Conservation (phyloP, 352 stramenopile genomes). For the Halophytophthora polymorphica region DNA sequence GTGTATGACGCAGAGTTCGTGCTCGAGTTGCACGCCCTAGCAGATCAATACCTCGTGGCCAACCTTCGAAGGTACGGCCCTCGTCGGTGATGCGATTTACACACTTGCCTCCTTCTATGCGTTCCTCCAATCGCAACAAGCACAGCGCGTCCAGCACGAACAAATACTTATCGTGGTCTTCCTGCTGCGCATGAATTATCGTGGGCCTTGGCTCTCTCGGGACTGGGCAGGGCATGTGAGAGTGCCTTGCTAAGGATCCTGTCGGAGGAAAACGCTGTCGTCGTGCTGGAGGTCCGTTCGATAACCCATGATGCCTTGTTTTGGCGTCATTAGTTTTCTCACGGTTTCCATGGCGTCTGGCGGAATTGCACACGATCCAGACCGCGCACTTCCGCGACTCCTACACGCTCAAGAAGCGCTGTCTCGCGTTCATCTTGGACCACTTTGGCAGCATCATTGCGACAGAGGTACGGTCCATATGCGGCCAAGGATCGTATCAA, state of each 20-base stretch:
- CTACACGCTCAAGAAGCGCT: slow-evolving; percentile 75
- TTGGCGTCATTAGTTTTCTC: not conserved
- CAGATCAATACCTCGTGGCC: slow-evolving; percentile 85
- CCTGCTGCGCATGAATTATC: not conserved
- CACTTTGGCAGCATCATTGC: slow-evolving; percentile 76
- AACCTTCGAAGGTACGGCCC: slow-evolving; percentile 52
- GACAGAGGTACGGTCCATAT: slow-evolving; percentile 37
- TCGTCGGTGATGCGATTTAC: no score
- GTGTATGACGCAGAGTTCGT: slow-evolving; percentile 48
- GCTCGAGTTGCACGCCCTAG: slow-evolving; percentile 74
- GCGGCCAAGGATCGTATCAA: no score
- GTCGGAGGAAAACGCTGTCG: slow-evolving; percentile 68
- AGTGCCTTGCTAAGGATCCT: slow-evolving; percentile 61
- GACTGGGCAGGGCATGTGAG: slow-evolving; percentile 64
- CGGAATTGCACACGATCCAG: no score
- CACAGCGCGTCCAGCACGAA: no score
- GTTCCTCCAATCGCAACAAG: no score
- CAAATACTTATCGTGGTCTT: not conserved
- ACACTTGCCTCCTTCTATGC: not conserved
- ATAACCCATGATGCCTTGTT: not conserved
- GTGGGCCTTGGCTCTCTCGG: not conserved
- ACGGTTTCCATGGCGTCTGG: not conserved
- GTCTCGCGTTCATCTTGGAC: slow-evolving; percentile 78
- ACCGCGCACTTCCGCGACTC: slow-evolving; percentile 68
- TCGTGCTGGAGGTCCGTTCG: slow-evolving; percentile 56